Conservation (phyloP, 2,329 filamentous ascomycete species). For the Colletotrichum brevisporum region DNA sequence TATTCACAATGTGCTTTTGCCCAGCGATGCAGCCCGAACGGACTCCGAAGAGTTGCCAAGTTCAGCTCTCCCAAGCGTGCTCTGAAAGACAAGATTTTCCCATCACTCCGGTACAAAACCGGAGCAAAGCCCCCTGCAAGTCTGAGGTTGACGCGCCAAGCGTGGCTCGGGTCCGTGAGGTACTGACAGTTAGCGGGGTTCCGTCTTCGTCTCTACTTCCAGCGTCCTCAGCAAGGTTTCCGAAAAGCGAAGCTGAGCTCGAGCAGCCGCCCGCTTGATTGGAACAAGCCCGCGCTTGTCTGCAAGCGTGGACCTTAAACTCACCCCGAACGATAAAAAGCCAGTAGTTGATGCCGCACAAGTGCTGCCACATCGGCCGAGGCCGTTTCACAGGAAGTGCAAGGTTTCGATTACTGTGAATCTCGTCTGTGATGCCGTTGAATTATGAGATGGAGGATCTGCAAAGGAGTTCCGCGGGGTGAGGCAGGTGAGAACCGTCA, state of each 20-base stretch:
- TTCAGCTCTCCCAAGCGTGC: too few species aligned
- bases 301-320: neutral
- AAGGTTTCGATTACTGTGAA: neutral
- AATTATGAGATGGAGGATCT: neutral
- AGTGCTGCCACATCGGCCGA: neutral
- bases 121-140: neutral
- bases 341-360: neutral
- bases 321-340: neutral
- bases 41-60: slow-evolving; percentile 43
- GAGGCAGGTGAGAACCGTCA: neutral
- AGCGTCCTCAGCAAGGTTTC: neutral
- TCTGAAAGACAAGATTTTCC: too few species aligned
- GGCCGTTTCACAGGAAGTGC: neutral
- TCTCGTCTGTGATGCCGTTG: neutral
- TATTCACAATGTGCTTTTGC: too few species aligned
- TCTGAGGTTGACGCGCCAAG: neutral
- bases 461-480: too few species aligned
- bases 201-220: neutral
- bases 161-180: neutral
- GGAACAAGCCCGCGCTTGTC: neutral
- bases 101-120: neutral
- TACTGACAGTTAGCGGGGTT: neutral
- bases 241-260: neutral
- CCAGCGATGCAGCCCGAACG: slow-evolving; percentile 50
- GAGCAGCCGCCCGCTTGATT: neutral